Conservation (phyloP, 2,329 filamentous ascomycete species). For the Claviceps purpurea region DNA sequence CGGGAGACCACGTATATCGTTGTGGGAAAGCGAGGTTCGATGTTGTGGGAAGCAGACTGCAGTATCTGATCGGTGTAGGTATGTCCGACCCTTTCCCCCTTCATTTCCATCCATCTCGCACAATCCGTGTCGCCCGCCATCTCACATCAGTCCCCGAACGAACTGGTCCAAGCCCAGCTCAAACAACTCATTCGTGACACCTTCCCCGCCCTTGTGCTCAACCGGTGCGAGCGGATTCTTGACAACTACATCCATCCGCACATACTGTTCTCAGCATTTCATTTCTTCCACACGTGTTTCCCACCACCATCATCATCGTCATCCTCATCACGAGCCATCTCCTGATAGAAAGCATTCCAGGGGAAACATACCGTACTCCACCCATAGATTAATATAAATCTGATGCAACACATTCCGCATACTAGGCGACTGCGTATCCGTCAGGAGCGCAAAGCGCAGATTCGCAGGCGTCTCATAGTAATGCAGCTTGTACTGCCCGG, state of each 20-base stretch:
- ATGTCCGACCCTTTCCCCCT: no score
- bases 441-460: conserved; percentile 93
- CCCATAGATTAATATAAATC: conserved; percentile 96
- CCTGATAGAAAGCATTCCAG: no score
- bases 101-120: background rate
- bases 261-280: background rate
- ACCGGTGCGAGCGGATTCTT: conserved; percentile 58
- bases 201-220: conserved; percentile 54
- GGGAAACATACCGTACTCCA: conserved; percentile 64
- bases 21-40: background rate
- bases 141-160: conserved; percentile 50
- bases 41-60: no score
- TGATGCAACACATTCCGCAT: conserved; percentile 93
- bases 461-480: conserved; percentile 97
- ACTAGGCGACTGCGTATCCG: conserved; percentile 75
- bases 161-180: conserved; percentile 66
- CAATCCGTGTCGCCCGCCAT: background rate
- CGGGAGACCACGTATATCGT: background rate
- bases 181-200: conserved; percentile 59
- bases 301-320: no score
- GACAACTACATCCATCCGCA: conserved; percentile 34
- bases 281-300: no score
- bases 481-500: conserved; percentile 91
- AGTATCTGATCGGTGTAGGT: no score
- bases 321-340: no score